Evolutionary conservation across 2,329 filamentous ascomycete species (phyloP), one percentile per base, ranked within the genome.

Genomic region (Paraconiothyrium brasiliense): DNA sequence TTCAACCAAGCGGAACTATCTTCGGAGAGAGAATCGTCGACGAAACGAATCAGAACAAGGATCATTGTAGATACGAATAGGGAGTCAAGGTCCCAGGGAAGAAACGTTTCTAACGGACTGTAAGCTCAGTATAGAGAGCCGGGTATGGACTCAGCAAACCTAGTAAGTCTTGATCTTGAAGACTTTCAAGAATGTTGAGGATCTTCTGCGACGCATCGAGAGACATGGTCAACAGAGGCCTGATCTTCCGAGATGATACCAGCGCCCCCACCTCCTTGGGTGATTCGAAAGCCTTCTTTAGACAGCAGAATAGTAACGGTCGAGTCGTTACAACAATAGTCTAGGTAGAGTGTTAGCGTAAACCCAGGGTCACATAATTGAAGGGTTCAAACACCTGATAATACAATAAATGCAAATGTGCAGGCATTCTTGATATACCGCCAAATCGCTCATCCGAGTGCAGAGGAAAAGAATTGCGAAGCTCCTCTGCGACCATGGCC

Each of bases 61-160:
- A 80, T 76, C n/a, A 83, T 73, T 1, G 78, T 80, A 0, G 83
- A 82, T 0, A 81, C 77, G 14, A 82, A 84, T 0, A 82, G 69
- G 0, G 81, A 74, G 46, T 84, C 82, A 0, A 84, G 75, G 59
- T 84, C 82, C 54, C 83, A 84, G 0, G 82, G 81, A 0, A 85
- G 76, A 60, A 85, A 85, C 0, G 78, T 81, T 69, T 84, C 83
- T 84, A 14, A 9, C 3, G 4, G 0, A 20, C 56, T 46, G 65
- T 41, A 59, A 49, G 24, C 32, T 27, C 60, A 5, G 14, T 30
- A 30, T 30, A 30, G 27, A 6, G 27, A 30, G 27, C 27, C 27
- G 27, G 27, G 27, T 30, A n/a, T n/a, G 39, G n/a, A 20, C 14
- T 41, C 14, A 9, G 16, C 14, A 20, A 41, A 85, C 83, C 83